Evolutionary conservation across 225 moss, liverwort and hornwort genomes (phyloP).

Genomic region (Thuidium tamariscinum): DNA sequence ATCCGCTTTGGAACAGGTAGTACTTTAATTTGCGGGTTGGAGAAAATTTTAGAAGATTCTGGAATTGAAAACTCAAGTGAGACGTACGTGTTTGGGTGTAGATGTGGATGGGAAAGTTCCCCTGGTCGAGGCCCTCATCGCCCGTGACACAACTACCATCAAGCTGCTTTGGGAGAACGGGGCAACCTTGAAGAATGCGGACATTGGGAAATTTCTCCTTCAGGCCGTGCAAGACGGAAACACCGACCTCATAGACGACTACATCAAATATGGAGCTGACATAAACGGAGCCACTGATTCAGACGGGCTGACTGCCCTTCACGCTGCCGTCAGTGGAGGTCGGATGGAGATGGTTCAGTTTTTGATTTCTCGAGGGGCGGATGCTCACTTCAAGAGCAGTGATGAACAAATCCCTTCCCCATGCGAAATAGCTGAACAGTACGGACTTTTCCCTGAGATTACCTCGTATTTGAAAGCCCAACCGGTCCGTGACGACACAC

Average conservation of each 20-base stretch:
- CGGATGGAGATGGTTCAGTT: slow-evolving; percentile 22
- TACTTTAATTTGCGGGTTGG: neutral
- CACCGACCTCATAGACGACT: slow-evolving; percentile 30
- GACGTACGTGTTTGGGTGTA: slow-evolving; percentile 7
- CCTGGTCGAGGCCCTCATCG: slow-evolving; percentile 40
- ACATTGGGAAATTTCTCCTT: slow-evolving; percentile 27
- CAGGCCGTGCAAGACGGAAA: slow-evolving; percentile 34
- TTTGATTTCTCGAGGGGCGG: slow-evolving; percentile 38
- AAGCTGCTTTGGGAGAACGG: slow-evolving; percentile 50
- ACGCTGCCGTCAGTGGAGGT: slow-evolving; percentile 34
- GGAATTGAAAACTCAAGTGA: neutral
- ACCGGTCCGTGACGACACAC: neutral
- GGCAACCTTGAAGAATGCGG: slow-evolving; percentile 32
- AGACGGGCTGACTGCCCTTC: slow-evolving; percentile 45
- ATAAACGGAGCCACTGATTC: slow-evolving; percentile 18
- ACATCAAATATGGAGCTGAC: slow-evolving; percentile 38
- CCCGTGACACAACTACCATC: slow-evolving; percentile 16
- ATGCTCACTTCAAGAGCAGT: slow-evolving; percentile 20
- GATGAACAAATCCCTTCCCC: slow-evolving; percentile 31
- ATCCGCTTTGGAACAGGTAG: neutral
- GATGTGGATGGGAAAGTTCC: slow-evolving; percentile 54
- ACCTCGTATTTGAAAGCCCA: neutral
- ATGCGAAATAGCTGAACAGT: slow-evolving; percentile 21
- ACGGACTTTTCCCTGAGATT: neutral
- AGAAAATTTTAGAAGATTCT: neutral